Conservation (phyloP, 2,329 filamentous ascomycete species). For the Pestalotiopsis sp. region DNA sequence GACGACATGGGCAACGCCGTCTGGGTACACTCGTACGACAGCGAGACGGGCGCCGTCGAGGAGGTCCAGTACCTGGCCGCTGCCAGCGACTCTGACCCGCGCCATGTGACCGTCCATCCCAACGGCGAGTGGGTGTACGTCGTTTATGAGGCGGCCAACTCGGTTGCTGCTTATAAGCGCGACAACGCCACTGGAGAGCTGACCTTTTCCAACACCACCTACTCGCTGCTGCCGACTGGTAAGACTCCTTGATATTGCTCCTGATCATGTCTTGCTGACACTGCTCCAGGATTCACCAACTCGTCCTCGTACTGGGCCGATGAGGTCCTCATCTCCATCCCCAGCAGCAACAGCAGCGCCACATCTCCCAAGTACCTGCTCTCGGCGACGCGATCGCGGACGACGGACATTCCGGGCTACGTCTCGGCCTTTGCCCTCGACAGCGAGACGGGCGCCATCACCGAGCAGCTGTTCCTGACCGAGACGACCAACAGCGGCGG, state of each 20-base stretch:
- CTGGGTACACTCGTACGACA: constrained; percentile 28
- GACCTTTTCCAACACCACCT: constrained; percentile 15
- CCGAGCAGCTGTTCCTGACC: constrained; percentile 25
- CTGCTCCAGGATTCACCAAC: constrained; percentile 18
- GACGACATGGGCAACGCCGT: constrained; percentile 32
- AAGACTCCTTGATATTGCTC: neutral
- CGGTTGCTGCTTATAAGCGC: constrained; percentile 25
- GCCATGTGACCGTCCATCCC: constrained; percentile 29
- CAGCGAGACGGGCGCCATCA: constrained; percentile 22
- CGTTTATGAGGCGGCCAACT: constrained; percentile 25
- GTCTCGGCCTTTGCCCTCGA: constrained; percentile 29
- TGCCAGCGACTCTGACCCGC: constrained; percentile 22
- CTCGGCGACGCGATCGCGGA: constrained; percentile 21
- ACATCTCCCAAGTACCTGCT: constrained; percentile 22
- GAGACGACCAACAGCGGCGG: constrained; percentile 29
- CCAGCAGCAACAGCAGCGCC: constrained; percentile 8
- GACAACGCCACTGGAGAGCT: constrained; percentile 21
- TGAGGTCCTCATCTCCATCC: constrained; percentile 22
- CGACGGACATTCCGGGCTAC: constrained; percentile 23
- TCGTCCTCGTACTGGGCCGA: constrained; percentile 25
- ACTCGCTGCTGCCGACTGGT: constrained; percentile 9
- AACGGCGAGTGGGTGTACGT: constrained; percentile 28
- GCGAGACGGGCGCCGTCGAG: constrained; percentile 16
- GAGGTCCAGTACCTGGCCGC: constrained; percentile 21
- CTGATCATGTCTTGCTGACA: neutral